Evolutionary conservation across 192 early-diverging fungal genomes (phyloP).

Genomic region (Cladochytrium replicatum): DNA sequence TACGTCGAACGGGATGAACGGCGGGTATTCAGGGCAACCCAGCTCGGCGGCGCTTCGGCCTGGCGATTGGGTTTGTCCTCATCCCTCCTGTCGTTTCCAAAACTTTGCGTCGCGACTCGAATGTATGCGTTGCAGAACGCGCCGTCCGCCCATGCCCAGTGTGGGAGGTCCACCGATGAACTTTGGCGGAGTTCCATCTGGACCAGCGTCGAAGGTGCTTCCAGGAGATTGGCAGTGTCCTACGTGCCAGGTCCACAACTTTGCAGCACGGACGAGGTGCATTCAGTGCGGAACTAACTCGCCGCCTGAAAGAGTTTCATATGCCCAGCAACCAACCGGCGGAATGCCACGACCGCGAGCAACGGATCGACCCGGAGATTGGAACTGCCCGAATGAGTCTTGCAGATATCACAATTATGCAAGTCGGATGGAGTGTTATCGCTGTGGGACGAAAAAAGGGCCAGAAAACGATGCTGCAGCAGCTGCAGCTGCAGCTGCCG

Average conservation of each 20-base stretch:
- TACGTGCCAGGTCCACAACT: conserved; percentile 56
- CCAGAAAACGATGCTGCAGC: too few relatives aligned
- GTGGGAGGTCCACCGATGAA: conserved; percentile 2
- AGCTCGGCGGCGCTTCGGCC: conserved; percentile 10
- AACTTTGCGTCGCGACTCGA: conserved; percentile 64
- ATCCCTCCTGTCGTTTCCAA: conserved; percentile 54
- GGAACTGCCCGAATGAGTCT: conserved; percentile 54
- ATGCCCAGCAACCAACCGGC: conserved; percentile 1
- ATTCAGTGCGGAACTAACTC: conserved; percentile 23
- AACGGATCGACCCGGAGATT: conserved; percentile 52
- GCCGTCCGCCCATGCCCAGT: conserved; percentile 5
- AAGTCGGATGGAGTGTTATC: conserved; percentile 51
- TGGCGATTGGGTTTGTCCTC: conserved; percentile 70
- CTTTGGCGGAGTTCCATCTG: conserved; percentile 7
- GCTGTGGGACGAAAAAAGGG: conserved; percentile 40
- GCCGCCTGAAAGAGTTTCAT: background rate
- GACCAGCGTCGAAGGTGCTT: conserved; percentile 34
- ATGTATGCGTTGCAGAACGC: conserved; percentile 55
- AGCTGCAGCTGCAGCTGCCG: too few relatives aligned
- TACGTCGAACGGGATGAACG: too few relatives aligned
- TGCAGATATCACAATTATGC: conserved; percentile 73
- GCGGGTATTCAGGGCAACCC: background rate
- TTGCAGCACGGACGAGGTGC: conserved; percentile 43
- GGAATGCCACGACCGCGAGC: conserved; percentile 7
- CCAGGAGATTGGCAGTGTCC: conserved; percentile 63